These are phyloP conservation scores for Phialemonium atrogriseum DNA, from an alignment of 2,329 filamentous ascomycete species.

Conservation along the genomic window DNA sequence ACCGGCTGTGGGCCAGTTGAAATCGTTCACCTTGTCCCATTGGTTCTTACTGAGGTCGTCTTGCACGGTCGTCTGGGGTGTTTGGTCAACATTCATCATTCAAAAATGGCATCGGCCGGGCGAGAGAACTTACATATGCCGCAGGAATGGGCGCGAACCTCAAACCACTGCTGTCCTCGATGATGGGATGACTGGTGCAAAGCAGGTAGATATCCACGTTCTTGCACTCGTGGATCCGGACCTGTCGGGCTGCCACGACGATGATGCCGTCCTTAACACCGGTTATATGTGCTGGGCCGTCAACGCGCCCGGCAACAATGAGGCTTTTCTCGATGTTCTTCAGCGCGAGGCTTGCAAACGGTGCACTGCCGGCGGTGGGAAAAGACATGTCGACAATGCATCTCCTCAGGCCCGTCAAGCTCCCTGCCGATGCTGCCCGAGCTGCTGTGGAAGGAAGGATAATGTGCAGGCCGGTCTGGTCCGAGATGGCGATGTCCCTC, in stretches of 20 bases:
- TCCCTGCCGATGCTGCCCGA: conserved; percentile 64
- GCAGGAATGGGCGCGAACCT: conserved; percentile 70
- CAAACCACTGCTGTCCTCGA: conserved; percentile 76
- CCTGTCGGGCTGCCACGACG: conserved; percentile 75
- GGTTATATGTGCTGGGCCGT: conserved; percentile 78
- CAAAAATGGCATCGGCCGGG: background rate
- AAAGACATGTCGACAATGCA: conserved; percentile 78
- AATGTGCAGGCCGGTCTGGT: conserved; percentile 64
- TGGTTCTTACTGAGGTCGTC: conserved; percentile 45
- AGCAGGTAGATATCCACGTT: conserved; percentile 79
- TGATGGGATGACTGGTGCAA: conserved; percentile 79
- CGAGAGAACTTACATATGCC: conserved; percentile 51
- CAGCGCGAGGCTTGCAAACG: conserved; percentile 62
- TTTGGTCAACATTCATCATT: no score
- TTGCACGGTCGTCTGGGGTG: conserved; percentile 17
- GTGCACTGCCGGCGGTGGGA: conserved; percentile 44
- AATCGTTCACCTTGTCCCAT: conserved; percentile 91
- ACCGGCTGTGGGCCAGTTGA: conserved; percentile 88
- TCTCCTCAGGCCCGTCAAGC: conserved; percentile 57
- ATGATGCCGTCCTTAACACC: conserved; percentile 63
- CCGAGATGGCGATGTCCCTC: conserved; percentile 54
- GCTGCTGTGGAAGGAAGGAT: conserved; percentile 65
- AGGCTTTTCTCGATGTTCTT: conserved; percentile 63
- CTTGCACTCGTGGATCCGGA: conserved; percentile 81
- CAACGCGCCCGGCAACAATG: conserved; percentile 69